phyloP scores from a whole-genome alignment of 768 basidiomycete genomes.

The Tubosaeta sp. region DNA sequence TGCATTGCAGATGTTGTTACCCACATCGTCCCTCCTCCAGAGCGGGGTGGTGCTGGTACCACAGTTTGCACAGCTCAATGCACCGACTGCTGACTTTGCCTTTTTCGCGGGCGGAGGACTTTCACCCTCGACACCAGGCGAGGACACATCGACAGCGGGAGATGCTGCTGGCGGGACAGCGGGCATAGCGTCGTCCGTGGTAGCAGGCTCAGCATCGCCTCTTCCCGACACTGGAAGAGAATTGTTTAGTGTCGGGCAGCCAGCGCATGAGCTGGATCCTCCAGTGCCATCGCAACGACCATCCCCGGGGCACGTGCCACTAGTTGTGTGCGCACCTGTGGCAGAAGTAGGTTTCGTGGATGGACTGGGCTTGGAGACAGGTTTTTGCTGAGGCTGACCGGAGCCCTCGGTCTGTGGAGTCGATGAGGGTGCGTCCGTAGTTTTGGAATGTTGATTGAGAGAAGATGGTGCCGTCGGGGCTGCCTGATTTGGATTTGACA shows the following conservation, averaged over 20 bases:
- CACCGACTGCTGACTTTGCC: slow-evolving; percentile 51
- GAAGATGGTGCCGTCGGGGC: slow-evolving; percentile 25
- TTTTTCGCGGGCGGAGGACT: slow-evolving; percentile 32
- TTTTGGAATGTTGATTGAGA: slow-evolving; percentile 31
- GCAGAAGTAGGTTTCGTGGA: slow-evolving; percentile 25
- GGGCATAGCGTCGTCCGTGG: slow-evolving; percentile 19
- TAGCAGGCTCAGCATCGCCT: slow-evolving; percentile 35
- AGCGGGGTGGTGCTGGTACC: slow-evolving; percentile 86
- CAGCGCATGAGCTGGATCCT: slow-evolving; percentile 87
- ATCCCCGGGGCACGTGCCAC: slow-evolving; percentile 95
- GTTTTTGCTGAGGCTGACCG: slow-evolving; percentile 24
- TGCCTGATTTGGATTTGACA: slow-evolving; percentile 34
- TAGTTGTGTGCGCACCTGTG: slow-evolving; percentile 31
- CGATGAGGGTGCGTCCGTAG: slow-evolving; percentile 26
- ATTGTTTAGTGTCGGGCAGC: slow-evolving; percentile 98
- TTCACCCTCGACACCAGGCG: slow-evolving; percentile 27
- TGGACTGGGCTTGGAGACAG: slow-evolving; percentile 22
- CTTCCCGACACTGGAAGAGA: slow-evolving; percentile 46
- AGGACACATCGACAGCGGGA: slow-evolving; percentile 33
- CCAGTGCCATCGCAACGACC: slow-evolving; percentile 98
- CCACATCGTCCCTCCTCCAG: slow-evolving; percentile 86
- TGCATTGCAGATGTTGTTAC: slow-evolving; percentile 93
- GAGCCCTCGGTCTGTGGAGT: slow-evolving; percentile 25
- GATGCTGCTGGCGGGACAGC: slow-evolving; percentile 18
- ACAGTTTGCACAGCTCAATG: slow-evolving; percentile 83